Conservation (phyloP, 306 rosid genomes). For the Begonia peltatifolia region DNA sequence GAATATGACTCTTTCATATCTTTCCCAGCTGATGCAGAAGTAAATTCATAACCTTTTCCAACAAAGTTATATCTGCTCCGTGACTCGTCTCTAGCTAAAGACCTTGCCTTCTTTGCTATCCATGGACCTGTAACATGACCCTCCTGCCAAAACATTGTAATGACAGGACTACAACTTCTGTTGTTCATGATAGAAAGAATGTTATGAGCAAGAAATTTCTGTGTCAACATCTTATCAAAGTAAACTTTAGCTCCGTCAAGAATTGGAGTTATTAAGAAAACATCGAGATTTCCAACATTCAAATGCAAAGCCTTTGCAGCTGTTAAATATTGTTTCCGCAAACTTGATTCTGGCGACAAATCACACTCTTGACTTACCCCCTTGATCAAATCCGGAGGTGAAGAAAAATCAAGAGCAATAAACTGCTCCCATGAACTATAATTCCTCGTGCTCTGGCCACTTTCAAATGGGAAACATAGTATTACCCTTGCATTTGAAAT, state of each 20-base stretch:
- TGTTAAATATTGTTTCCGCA: slow-evolving; percentile 34
- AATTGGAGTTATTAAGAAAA: slow-evolving; percentile 41
- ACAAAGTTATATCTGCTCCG: slow-evolving; percentile 39
- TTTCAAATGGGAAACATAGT: slow-evolving; percentile 65
- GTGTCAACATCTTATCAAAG: slow-evolving; percentile 22
- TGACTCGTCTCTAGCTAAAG: slow-evolving; percentile 53
- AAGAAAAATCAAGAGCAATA: slow-evolving; percentile 62
- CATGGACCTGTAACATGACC: slow-evolving; percentile 84
- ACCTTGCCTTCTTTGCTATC: slow-evolving; percentile 76
- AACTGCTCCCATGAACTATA: slow-evolving; percentile 55
- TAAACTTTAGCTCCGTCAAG: slow-evolving; percentile 16
- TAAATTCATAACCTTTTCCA: slow-evolving; percentile 55
- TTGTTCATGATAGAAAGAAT: slow-evolving; percentile 40
- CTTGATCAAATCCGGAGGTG: slow-evolving; percentile 22
- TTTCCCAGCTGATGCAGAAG: slow-evolving; percentile 57
- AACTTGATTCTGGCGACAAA: slow-evolving; percentile 30
- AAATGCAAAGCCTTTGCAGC: slow-evolving; percentile 42
- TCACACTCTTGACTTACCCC: slow-evolving; percentile 17
- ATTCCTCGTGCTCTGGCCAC: slow-evolving; percentile 18
- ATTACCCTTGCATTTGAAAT: slow-evolving; percentile 56
- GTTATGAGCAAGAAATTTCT: slow-evolving; percentile 33
- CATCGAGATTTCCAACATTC: slow-evolving; percentile 38
- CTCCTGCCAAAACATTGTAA: slow-evolving; percentile 64
- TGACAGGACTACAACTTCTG: slow-evolving; percentile 32
- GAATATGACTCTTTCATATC: slow-evolving; percentile 54